Evolutionary conservation across 2,329 filamentous ascomycete genomes (phyloP).

Genomic region (Colletotrichum gigasporum): DNA sequence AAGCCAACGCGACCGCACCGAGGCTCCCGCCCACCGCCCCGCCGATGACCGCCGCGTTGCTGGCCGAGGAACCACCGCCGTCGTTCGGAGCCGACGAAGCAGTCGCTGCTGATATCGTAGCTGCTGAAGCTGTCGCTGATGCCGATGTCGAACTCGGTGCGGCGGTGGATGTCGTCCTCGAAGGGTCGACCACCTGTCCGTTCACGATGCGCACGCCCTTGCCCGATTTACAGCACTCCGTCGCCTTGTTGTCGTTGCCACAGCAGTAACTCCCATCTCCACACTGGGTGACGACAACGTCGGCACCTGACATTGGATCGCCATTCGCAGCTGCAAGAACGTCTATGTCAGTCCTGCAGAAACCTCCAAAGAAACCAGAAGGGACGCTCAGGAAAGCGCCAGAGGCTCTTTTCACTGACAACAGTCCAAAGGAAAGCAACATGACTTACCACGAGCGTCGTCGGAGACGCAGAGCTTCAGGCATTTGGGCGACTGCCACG

Average conservation of each 20-base stretch:
- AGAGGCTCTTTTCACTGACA: not conserved
- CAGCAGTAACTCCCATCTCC: not conserved
- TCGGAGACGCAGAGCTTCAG: constrained; percentile 30
- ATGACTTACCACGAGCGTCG: not conserved
- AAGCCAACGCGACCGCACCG: not conserved
- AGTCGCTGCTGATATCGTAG: not conserved
- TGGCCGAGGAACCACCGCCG: not conserved
- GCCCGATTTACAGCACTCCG: not conserved
- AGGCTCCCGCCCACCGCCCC: not conserved
- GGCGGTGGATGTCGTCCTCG: too few relatives aligned
- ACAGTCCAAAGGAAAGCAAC: not conserved
- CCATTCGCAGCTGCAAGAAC: not conserved
- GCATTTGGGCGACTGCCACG: constrained; percentile 35
- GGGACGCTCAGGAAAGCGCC: too few relatives aligned
- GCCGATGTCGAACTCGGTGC: not conserved
- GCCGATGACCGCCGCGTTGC: not conserved
- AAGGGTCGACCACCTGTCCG: not conserved
- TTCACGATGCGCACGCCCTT: not conserved
- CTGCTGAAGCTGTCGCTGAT: not conserved
- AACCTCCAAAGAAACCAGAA: too few relatives aligned
- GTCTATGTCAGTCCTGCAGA: not conserved
- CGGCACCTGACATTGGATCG: not conserved
- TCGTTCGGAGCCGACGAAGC: not conserved
- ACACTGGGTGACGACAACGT: not conserved
- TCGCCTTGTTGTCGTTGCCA: not conserved